A percentile compares a stretch with the other conserved stretches of the same genome.
phyloP scores from a whole-genome alignment of 2,329 filamentous ascomycete species.

The Cladophialophora carrionii region DNA sequence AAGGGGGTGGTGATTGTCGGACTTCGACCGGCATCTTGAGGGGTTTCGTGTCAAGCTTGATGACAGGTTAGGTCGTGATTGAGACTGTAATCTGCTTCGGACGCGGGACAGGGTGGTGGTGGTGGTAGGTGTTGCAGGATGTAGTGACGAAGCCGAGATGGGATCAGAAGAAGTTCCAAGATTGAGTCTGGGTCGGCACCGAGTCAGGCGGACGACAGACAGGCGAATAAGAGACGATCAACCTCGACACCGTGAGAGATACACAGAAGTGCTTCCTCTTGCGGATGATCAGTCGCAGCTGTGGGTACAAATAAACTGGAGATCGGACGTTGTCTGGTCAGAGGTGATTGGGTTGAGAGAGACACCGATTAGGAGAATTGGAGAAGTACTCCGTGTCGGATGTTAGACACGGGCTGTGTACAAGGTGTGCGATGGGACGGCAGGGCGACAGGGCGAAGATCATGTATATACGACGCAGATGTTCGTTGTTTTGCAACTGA shows the following conservation, averaged over 20 bases:
- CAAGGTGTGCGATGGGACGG: not conserved
- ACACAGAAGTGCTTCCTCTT: constrained; percentile 8
- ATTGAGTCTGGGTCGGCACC: constrained; percentile 2
- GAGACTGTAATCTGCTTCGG: not conserved
- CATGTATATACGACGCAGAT: not conserved
- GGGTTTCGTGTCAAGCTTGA: not conserved
- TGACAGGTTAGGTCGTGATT: not conserved
- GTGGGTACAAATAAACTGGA: constrained; percentile 17
- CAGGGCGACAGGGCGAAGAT: constrained; percentile 7
- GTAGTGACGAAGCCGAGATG: not conserved
- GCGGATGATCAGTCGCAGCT: constrained; percentile 1
- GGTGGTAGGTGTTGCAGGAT: not conserved
- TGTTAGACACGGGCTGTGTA: not conserved
- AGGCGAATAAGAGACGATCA: constrained; percentile 9
- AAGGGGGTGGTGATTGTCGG: constrained; percentile 31
- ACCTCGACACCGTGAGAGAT: constrained; percentile 6
- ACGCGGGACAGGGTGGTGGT: not conserved
- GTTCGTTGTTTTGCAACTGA: not conserved
- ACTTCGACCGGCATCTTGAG: constrained; percentile 37
- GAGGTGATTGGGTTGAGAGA: not conserved
- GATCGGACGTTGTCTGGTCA: not conserved
- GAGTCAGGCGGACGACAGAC: constrained; percentile 8
- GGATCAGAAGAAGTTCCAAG: constrained; percentile 1
- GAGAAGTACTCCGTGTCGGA: constrained; percentile 5
- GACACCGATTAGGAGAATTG: constrained; percentile 9